These are phyloP conservation scores for Podospora anserina DNA, from an alignment of 495 filamentous ascomycete species.

Conservation along the genomic window DNA sequence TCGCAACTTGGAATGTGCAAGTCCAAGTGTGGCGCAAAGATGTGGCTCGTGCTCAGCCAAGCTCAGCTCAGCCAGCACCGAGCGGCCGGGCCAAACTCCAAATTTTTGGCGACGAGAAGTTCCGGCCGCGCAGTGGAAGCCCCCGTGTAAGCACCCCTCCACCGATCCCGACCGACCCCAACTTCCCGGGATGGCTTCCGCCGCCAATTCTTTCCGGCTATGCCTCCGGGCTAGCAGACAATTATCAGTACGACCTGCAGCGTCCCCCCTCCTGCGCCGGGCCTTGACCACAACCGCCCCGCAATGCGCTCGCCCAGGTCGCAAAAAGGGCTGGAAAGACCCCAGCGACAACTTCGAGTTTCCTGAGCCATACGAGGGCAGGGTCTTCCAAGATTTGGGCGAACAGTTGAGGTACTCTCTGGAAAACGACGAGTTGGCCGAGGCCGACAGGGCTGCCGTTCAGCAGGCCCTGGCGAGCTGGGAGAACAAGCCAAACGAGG, in stretches of 20 bases:
- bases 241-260: slow-evolving; percentile 17
- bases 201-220: slow-evolving; percentile 47
- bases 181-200: slow-evolving; percentile 46
- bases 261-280: not conserved
- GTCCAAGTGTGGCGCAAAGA: not conserved
- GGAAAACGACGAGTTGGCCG: slow-evolving; percentile 6
- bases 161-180: slow-evolving; percentile 13
- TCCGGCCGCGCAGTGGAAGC: slow-evolving; percentile 15
- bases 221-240: slow-evolving; percentile 41
- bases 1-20: slow-evolving; percentile 1
- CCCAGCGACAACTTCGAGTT: slow-evolving; percentile 4
- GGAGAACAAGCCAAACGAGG: slow-evolving; percentile 14
- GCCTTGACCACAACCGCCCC: slow-evolving; percentile 23
- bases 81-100: slow-evolving; percentile 13
- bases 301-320: slow-evolving; percentile 12
- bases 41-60: slow-evolving; percentile 16
- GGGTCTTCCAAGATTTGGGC: slow-evolving; percentile 20
- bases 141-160: slow-evolving; percentile 10
- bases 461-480: slow-evolving; percentile 19
- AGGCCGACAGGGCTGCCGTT: slow-evolving; percentile 12
- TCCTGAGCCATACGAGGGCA: slow-evolving; percentile 8
- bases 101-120: slow-evolving; percentile 24
- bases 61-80: not conserved
- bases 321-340: slow-evolving; percentile 9
- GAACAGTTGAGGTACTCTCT: slow-evolving; percentile 17